phyloP scores from a whole-genome alignment of 1,284 basidiomycete species.

The Puccinia sorghi region DNA sequence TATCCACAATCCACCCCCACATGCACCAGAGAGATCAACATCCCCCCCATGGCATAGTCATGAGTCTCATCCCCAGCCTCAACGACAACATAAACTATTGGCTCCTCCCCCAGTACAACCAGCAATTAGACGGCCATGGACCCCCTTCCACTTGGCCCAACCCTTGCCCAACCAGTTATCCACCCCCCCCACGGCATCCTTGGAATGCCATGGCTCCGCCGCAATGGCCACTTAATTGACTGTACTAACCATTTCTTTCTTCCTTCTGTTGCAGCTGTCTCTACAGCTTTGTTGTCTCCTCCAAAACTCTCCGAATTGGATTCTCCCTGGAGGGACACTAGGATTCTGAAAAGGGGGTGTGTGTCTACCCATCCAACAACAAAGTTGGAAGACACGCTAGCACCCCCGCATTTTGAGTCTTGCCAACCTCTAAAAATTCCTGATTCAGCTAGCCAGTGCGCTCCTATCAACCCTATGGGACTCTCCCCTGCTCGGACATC shows the following conservation, averaged over 20 bases:
- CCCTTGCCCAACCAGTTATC: too few relatives aligned
- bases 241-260: not conserved
- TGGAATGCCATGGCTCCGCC: conserved; percentile 5
- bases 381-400: not conserved
- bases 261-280: conserved; percentile 1
- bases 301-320: not conserved
- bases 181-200: too few relatives aligned
- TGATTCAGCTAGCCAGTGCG: not conserved
- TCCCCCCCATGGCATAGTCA: too few relatives aligned
- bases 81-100: too few relatives aligned
- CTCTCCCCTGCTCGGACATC: not conserved
- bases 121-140: too few relatives aligned
- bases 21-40: too few relatives aligned
- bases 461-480: not conserved
- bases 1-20: too few relatives aligned
- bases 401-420: conserved; percentile 17
- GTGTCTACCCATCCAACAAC: not conserved
- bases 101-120: too few relatives aligned
- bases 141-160: too few relatives aligned
- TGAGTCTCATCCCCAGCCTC: too few relatives aligned
- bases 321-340: conserved; percentile 8
- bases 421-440: not conserved
- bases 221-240: not conserved
- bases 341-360: not conserved
- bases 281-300: conserved; percentile 6